phyloP scores from a whole-genome alignment of 2,329 filamentous ascomycete genomes.

The Cadophora luteo-olivacea region DNA sequence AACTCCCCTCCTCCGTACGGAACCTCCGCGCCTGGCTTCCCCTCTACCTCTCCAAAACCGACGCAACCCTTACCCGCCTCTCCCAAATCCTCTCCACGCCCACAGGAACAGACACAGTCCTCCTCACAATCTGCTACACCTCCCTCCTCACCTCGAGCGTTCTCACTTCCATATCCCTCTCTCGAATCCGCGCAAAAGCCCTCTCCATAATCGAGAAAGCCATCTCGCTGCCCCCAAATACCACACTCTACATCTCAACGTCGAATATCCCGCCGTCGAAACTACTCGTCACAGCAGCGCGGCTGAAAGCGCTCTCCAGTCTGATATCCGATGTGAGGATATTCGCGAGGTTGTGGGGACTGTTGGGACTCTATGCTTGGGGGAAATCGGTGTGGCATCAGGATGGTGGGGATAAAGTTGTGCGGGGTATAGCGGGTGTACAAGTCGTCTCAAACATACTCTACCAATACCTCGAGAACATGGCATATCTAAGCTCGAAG shows the following conservation, averaged over 20 bases:
- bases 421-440: slow-evolving; percentile 63
- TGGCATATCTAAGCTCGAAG: slow-evolving; percentile 76
- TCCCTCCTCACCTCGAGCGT: slow-evolving; percentile 61
- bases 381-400: slow-evolving; percentile 54
- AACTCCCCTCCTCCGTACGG: slow-evolving; percentile 30
- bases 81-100: slow-evolving; percentile 71
- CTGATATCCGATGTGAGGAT: slow-evolving; percentile 75
- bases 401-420: slow-evolving; percentile 48
- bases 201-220: slow-evolving; percentile 59
- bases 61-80: slow-evolving; percentile 54
- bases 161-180: slow-evolving; percentile 60
- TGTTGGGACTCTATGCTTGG: slow-evolving; percentile 77
- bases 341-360: slow-evolving; percentile 77
- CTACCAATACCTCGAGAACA: slow-evolving; percentile 86
- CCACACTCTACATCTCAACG: slow-evolving; percentile 50
- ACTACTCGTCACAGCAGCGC: slow-evolving; percentile 54
- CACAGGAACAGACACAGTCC: slow-evolving; percentile 71
- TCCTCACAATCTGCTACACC: slow-evolving; percentile 73
- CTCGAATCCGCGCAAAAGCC: slow-evolving; percentile 61
- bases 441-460: slow-evolving; percentile 71
- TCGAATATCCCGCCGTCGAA: slow-evolving; percentile 36
- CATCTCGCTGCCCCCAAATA: slow-evolving; percentile 57
- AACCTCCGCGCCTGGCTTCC: slow-evolving; percentile 42
- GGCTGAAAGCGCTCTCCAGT: slow-evolving; percentile 64
- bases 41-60: slow-evolving; percentile 43